Conservation (phyloP, 805 yeast species). For the Saccharomyces jurei region DNA sequence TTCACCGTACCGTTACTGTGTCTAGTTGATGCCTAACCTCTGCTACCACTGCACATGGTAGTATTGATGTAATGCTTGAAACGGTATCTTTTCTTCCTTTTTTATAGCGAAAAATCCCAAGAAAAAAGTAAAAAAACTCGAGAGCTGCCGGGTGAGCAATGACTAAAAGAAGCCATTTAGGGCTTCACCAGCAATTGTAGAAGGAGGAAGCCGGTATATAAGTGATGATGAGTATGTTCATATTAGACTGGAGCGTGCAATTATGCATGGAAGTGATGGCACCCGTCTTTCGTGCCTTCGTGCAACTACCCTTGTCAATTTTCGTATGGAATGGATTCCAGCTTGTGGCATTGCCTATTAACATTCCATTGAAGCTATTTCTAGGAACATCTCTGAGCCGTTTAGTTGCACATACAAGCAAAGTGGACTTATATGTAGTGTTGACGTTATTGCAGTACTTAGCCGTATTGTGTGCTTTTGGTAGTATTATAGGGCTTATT, state of each 20-base stretch:
- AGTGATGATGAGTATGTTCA: neutral
- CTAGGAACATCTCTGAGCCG: conserved; percentile 19
- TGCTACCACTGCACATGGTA: neutral
- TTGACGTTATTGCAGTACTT: conserved; percentile 19
- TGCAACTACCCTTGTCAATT: conserved; percentile 14
- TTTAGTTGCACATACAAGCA: conserved; percentile 9
- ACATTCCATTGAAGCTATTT: conserved; percentile 19
- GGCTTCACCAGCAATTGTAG: neutral
- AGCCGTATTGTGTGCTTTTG: conserved; percentile 17
- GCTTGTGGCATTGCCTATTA: conserved; percentile 20
- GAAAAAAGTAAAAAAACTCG: neutral
- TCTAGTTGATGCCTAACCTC: neutral
- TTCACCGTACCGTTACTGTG: neutral
- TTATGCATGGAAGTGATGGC: neutral
- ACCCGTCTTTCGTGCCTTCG: neutral
- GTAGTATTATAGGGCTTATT: conserved; percentile 13
- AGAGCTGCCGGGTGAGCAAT: neutral
- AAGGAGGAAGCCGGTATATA: neutral
- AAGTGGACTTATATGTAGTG: conserved; percentile 9
- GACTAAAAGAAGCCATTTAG: neutral
- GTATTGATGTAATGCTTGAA: neutral
- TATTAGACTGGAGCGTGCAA: neutral
- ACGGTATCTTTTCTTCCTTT: neutral
- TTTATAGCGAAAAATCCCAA: neutral
- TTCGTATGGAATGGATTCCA: conserved; percentile 10